phyloP scores from a whole-genome alignment of 495 filamentous ascomycete genomes.

The Penicillium lividum region DNA sequence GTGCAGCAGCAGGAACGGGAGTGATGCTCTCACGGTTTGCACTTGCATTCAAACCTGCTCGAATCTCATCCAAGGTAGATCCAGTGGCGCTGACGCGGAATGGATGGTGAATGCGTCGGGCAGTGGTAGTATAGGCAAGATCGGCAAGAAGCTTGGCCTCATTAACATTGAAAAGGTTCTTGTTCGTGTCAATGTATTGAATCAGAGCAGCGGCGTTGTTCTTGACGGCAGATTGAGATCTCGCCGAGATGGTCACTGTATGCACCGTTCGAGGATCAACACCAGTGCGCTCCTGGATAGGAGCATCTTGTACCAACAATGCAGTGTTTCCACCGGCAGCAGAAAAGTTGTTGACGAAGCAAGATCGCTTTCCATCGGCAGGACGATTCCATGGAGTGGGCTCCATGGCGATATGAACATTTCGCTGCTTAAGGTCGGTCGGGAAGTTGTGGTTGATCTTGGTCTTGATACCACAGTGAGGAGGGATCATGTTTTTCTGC shows the following conservation, averaged over 20 bases:
- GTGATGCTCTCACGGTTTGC: constrained; percentile 29
- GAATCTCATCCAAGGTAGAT: constrained; percentile 35
- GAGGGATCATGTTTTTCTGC: constrained; percentile 77
- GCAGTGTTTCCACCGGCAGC: constrained; percentile 58
- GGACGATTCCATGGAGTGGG: constrained; percentile 64
- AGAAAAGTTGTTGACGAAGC: constrained; percentile 70
- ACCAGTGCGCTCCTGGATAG: constrained; percentile 37
- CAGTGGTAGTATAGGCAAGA: constrained; percentile 80
- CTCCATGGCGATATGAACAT: constrained; percentile 67
- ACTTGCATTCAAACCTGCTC: constrained; percentile 30
- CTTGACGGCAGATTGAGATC: constrained; percentile 55
- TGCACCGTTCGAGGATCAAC: constrained; percentile 55
- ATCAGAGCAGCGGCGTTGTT: constrained; percentile 54
- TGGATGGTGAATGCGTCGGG: constrained; percentile 79
- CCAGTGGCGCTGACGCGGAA: constrained; percentile 66
- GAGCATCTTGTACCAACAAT: constrained; percentile 57
- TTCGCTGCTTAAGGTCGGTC: constrained; percentile 68
- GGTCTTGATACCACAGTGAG: constrained; percentile 85
- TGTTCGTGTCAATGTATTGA: constrained; percentile 53
- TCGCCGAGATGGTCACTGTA: constrained; percentile 54
- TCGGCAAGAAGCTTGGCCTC: constrained; percentile 40
- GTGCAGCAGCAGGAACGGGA: constrained; percentile 33
- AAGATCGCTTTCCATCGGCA: constrained; percentile 61
- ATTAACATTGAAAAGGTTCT: constrained; percentile 40
- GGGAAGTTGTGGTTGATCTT: constrained; percentile 82